Conservation (phyloP, 1,139 yeast genomes). For the Pneumocystis canis region DNA sequence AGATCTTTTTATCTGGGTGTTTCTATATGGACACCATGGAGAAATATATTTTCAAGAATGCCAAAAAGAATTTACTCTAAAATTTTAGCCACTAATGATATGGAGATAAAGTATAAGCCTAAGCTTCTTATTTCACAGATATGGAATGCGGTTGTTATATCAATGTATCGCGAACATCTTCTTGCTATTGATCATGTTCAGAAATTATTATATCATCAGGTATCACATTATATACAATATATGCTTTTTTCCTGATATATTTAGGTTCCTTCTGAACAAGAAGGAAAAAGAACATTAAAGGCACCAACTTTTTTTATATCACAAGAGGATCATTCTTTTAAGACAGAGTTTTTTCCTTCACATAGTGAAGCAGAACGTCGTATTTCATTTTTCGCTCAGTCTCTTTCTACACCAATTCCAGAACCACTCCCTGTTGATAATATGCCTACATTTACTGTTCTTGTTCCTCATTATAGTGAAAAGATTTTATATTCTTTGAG, state of each 20-base stretch:
- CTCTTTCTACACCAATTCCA: conserved; percentile 93
- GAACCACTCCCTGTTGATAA: conserved; percentile 97
- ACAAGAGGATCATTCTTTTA: conserved; percentile 90
- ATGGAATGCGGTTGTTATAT: conserved; percentile 96
- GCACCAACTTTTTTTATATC: conserved; percentile 98
- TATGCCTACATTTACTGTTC: conserved; percentile 96
- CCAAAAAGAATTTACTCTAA: conserved; percentile 98
- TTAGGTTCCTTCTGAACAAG: conserved; percentile 92
- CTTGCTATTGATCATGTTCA: conserved; percentile 97
- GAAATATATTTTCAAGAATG: conserved; percentile 90
- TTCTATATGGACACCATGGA: conserved; percentile 97
- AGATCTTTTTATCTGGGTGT: conserved; percentile 97
- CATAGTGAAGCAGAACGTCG: conserved; percentile 98
- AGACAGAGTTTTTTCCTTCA: conserved; percentile 89
- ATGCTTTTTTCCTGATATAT: conserved; percentile 20
- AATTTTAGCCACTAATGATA: conserved; percentile 92
- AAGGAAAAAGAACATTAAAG: conserved; percentile 94
- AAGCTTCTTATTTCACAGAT: conserved; percentile 95
- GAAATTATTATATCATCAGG: conserved; percentile 72
- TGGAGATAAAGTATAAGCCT: conserved; percentile 98
- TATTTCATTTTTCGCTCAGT: conserved; percentile 96
- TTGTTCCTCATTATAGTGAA: conserved; percentile 96
- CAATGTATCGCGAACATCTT: conserved; percentile 96
- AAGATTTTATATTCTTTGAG: conserved; percentile 86
- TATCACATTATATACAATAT: conserved; percentile 20